phyloP scores from a whole-genome alignment of 306 rosid genomes.

The Argentina anserina region DNA sequence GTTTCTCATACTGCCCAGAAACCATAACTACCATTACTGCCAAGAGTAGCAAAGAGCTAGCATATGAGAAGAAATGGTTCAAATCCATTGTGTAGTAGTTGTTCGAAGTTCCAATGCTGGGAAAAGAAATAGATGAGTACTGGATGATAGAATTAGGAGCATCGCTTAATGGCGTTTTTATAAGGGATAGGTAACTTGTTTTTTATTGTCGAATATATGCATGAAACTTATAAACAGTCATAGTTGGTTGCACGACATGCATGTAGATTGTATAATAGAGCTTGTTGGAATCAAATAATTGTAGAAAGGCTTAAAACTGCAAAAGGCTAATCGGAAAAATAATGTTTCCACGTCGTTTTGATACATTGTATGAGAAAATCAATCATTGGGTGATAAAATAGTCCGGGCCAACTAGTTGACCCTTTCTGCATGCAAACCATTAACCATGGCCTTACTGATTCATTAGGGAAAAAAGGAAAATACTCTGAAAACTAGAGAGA shows the following conservation, averaged over 20 bases:
- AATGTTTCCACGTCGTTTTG: background rate
- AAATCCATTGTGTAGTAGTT: conserved; percentile 16
- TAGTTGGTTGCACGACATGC: conserved; percentile 29
- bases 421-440: background rate
- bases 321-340: background rate
- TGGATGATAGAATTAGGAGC: background rate
- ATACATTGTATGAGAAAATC: background rate
- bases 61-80: conserved; percentile 12
- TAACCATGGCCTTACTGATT: background rate
- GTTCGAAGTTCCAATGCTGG: background rate
- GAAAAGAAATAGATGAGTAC: background rate
- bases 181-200: background rate
- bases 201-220: background rate
- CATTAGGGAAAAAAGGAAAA: background rate
- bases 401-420: background rate
- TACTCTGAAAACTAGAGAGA: background rate
- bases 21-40: conserved; percentile 3
- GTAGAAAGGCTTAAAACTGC: background rate
- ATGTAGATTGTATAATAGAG: too few relatives aligned
- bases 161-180: conserved; percentile 2
- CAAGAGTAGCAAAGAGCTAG: conserved; percentile 19
- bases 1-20: conserved; percentile 5
- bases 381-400: background rate
- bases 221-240: background rate
- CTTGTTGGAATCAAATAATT: conserved; percentile 5